Evolutionary conservation across 176 grass and related monocot species (phyloP).

Genomic region (Tillandsia fasciculata): DNA sequence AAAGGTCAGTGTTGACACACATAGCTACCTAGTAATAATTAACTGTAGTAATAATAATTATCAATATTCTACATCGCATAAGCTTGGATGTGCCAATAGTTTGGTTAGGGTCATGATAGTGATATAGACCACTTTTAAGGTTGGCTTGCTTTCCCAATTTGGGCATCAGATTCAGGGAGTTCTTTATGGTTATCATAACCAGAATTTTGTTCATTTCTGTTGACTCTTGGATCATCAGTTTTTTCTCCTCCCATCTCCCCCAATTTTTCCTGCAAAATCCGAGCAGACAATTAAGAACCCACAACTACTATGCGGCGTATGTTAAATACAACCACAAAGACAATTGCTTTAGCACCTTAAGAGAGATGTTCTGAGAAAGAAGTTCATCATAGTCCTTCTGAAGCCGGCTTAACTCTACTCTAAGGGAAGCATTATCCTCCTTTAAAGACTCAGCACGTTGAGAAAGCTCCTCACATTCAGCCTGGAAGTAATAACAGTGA

Average conservation of each 20-base stretch:
- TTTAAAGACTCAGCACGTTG: slow-evolving; percentile 62
- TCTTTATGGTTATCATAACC: neutral
- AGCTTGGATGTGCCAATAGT: neutral
- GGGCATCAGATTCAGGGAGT: neutral
- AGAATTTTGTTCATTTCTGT: slow-evolving; percentile 17
- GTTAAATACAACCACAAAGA: neutral
- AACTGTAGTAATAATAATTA: neutral
- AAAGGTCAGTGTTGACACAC: neutral
- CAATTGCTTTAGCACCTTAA: slow-evolving; percentile 54
- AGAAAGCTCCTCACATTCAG: slow-evolving; percentile 80
- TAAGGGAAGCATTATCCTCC: slow-evolving; percentile 73
- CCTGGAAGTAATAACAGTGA: slow-evolving; percentile 29
- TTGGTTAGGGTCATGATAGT: neutral
- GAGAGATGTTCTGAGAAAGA: slow-evolving; percentile 63
- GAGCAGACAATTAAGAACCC: slow-evolving; percentile 4
- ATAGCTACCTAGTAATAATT: neutral
- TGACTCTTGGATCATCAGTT: slow-evolving; percentile 28
- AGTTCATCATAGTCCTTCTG: slow-evolving; percentile 71
- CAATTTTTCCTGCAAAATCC: slow-evolving; percentile 49
- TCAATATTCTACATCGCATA: neutral
- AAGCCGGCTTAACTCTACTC: slow-evolving; percentile 58
- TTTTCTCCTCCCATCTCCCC: slow-evolving; percentile 3
- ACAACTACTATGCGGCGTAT: neutral
- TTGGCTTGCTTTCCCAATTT: neutral
- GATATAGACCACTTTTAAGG: neutral